phyloP scores from a whole-genome alignment of 192 early-diverging fungal species.

The Powellomyces hirtus region DNA sequence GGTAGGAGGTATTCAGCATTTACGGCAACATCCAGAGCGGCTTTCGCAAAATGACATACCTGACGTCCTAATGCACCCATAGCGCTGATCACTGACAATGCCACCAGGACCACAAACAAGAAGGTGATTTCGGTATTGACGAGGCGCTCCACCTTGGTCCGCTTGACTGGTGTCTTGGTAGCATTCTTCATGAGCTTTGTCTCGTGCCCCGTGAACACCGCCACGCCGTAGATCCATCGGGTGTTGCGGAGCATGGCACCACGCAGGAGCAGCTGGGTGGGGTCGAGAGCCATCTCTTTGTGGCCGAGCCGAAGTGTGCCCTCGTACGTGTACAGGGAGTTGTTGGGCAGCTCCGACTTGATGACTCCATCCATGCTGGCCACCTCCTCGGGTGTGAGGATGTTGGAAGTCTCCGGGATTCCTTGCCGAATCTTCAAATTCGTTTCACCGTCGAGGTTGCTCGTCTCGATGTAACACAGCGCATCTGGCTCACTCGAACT shows the following conservation, averaged over 20 bases:
- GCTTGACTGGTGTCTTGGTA: constrained; percentile 87
- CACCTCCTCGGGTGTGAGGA: constrained; percentile 70
- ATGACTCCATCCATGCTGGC: constrained; percentile 60
- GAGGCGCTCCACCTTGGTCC: constrained; percentile 82
- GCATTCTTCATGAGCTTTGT: constrained; percentile 97
- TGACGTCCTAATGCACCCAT: constrained; percentile 65
- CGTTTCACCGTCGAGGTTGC: constrained; percentile 96
- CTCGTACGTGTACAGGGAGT: constrained; percentile 94
- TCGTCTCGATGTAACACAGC: constrained; percentile 97
- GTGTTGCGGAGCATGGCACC: constrained; percentile 95
- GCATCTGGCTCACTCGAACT: constrained; percentile 94
- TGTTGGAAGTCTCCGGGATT: constrained; percentile 73
- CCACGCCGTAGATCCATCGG: constrained; percentile 89
- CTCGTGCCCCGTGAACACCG: constrained; percentile 95
- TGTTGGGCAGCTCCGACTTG: constrained; percentile 93
- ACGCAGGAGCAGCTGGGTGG: constrained; percentile 88
- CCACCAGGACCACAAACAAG: constrained; percentile 81
- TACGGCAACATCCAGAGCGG: too few species aligned
- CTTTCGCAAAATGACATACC: too few species aligned
- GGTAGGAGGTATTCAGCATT: neutral
- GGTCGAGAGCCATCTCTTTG: constrained; percentile 82
- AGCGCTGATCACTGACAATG: constrained; percentile 83
- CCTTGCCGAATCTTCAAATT: constrained; percentile 98
- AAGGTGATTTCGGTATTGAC: constrained; percentile 95
- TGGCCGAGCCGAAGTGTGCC: constrained; percentile 66